Conservation (phyloP, 2,329 filamentous ascomycete species). For the Grosmannia serpens region DNA sequence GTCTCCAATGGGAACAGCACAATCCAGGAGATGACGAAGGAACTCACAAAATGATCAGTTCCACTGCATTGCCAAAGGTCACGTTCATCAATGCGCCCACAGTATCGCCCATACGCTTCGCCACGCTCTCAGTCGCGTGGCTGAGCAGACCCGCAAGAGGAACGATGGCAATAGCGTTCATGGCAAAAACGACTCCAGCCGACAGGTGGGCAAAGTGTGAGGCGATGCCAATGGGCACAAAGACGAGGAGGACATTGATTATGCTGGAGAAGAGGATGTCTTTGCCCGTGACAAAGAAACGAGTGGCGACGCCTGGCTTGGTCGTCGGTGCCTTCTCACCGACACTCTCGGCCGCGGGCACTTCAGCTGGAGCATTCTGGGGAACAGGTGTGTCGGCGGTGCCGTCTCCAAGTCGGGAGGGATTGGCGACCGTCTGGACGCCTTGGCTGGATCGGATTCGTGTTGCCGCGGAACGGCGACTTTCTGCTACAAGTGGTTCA, state of each 20-base stretch:
- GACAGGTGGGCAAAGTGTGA: slow-evolving; percentile 29
- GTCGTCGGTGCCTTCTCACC: slow-evolving; percentile 5
- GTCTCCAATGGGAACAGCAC: neutral
- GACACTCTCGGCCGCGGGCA: neutral
- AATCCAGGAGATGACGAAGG: slow-evolving; percentile 38
- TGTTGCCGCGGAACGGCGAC: neutral
- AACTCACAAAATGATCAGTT: slow-evolving; percentile 63
- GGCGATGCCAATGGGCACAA: slow-evolving; percentile 58
- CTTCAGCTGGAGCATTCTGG: neutral
- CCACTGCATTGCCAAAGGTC: slow-evolving; percentile 84
- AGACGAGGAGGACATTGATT: slow-evolving; percentile 55
- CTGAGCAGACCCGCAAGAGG: slow-evolving; percentile 74
- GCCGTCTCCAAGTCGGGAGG: neutral
- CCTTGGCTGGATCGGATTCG: neutral
- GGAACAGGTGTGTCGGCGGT: neutral
- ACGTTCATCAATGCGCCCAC: slow-evolving; percentile 83
- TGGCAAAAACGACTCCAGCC: slow-evolving; percentile 41
- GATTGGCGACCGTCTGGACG: neutral
- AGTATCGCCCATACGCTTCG: slow-evolving; percentile 69
- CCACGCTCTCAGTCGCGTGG: slow-evolving; percentile 81
- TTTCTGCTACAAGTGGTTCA: slow-evolving; percentile 9
- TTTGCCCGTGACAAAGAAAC: slow-evolving; percentile 34
- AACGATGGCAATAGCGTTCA: slow-evolving; percentile 63
- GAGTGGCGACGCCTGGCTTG: slow-evolving; percentile 11
- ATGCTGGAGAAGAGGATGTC: slow-evolving; percentile 48